These are phyloP conservation scores for Acidiella bohemica DNA, from an alignment of 495 filamentous ascomycete genomes.

Conservation along the genomic window DNA sequence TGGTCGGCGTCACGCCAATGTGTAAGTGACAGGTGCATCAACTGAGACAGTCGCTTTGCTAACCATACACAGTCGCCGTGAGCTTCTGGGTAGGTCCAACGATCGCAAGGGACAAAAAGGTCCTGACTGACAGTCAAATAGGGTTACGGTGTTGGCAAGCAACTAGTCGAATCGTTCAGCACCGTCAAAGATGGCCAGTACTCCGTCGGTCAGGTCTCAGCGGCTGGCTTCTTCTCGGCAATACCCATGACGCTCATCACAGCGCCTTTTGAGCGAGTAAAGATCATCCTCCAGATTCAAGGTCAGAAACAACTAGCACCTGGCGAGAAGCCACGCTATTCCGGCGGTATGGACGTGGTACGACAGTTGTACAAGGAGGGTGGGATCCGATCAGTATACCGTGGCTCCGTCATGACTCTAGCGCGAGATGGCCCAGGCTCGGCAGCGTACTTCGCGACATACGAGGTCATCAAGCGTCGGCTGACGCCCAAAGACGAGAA, in stretches of 20 bases:
- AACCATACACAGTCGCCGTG: slow-evolving; percentile 61
- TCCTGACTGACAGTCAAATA: slow-evolving; percentile 1
- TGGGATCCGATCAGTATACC: slow-evolving; percentile 79
- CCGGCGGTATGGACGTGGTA: slow-evolving; percentile 82
- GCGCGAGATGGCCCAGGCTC: slow-evolving; percentile 86
- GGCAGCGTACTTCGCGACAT: slow-evolving; percentile 92
- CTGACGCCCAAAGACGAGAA: slow-evolving; percentile 73
- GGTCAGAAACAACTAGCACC: slow-evolving; percentile 74
- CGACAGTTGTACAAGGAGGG: slow-evolving; percentile 87
- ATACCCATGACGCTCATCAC: slow-evolving; percentile 97
- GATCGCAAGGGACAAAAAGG: not conserved
- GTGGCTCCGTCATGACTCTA: slow-evolving; percentile 78
- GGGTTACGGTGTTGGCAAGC: slow-evolving; percentile 94
- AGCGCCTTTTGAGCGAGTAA: slow-evolving; percentile 95
- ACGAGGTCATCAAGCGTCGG: slow-evolving; percentile 81
- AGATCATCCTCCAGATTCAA: slow-evolving; percentile 95
- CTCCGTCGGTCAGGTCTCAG: slow-evolving; percentile 75
- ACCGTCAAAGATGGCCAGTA: slow-evolving; percentile 52
- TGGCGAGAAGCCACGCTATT: slow-evolving; percentile 87
- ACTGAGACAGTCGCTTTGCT: not conserved
- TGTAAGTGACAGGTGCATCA: slow-evolving; percentile 49
- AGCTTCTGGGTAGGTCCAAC: slow-evolving; percentile 61
- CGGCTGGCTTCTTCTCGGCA: slow-evolving; percentile 93
- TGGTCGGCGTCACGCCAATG: slow-evolving; percentile 96
- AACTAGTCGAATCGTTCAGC: slow-evolving; percentile 57